phyloP scores from a whole-genome alignment of 2,329 filamentous ascomycete species.

The Dactylellina leptospora region DNA sequence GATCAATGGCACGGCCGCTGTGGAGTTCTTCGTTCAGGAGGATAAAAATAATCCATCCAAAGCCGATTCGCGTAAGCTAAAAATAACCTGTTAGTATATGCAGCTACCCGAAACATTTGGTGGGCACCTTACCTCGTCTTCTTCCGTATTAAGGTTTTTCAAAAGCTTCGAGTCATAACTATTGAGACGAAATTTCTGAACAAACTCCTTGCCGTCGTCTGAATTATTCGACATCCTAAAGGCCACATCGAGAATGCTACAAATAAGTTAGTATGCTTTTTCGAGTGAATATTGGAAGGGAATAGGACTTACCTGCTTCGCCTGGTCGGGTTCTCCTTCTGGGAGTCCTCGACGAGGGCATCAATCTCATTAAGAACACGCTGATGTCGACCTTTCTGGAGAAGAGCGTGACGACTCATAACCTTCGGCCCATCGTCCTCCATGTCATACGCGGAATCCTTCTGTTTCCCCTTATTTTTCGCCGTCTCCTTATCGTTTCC shows the following conservation, averaged over 20 bases:
- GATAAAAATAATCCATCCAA: conserved; percentile 48
- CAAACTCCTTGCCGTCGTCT: conserved; percentile 39
- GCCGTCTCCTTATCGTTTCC: conserved; percentile 7
- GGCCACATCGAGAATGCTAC: conserved; percentile 44
- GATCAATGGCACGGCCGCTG: conserved; percentile 39
- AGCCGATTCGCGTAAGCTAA: conserved; percentile 48
- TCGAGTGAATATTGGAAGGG: background rate
- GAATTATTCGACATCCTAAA: conserved; percentile 48
- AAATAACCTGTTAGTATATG: background rate
- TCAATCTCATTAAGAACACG: conserved; percentile 47
- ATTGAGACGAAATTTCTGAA: conserved; percentile 48
- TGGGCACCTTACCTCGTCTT: conserved; percentile 21
- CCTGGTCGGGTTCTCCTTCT: conserved; percentile 41
- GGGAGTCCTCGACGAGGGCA: conserved; percentile 42
- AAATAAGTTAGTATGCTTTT: conserved; percentile 1
- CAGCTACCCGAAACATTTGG: background rate
- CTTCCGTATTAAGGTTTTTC: conserved; percentile 24
- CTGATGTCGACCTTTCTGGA: conserved; percentile 46
- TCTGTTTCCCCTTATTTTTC: conserved; percentile 11
- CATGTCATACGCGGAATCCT: conserved; percentile 25
- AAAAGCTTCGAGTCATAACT: conserved; percentile 42
- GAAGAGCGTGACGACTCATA: conserved; percentile 41
- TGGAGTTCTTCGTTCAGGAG: conserved; percentile 45
- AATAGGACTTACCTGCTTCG: conserved; percentile 32
- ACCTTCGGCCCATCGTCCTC: conserved; percentile 44